These are phyloP conservation scores for Aureobasidium sp. DNA, from an alignment of 2,329 filamentous ascomycete genomes.

Conservation along the genomic window DNA sequence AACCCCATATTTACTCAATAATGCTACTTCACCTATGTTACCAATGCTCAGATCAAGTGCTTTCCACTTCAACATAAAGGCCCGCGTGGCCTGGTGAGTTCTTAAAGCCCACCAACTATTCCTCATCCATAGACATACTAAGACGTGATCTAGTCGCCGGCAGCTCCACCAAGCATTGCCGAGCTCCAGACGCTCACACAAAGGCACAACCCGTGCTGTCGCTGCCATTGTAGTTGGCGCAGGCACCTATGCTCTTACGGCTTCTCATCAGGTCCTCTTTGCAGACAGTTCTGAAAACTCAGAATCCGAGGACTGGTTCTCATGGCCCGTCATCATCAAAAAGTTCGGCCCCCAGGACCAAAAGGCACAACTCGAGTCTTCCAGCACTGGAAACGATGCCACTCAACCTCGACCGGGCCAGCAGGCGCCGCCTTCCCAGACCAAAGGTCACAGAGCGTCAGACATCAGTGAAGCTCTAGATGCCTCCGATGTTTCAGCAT, in stretches of 20 bases:
- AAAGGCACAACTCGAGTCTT: neutral
- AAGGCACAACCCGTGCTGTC: neutral
- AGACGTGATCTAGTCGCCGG: neutral
- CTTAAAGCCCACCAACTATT: too few species aligned
- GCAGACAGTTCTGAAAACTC: neutral
- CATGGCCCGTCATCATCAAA: neutral
- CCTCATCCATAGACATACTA: neutral
- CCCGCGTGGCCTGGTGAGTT: neutral
- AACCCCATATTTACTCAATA: neutral
- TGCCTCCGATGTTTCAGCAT: constrained; percentile 17
- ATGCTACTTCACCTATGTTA: neutral
- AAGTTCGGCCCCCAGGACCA: neutral
- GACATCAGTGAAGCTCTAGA: constrained; percentile 14
- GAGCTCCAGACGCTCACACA: neutral
- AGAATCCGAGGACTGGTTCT: constrained; percentile 7
- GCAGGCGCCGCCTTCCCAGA: constrained; percentile 20
- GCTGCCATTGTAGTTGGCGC: neutral
- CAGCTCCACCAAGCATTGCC: neutral
- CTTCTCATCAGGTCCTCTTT: neutral
- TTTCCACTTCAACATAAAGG: neutral
- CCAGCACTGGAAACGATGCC: neutral
- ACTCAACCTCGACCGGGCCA: constrained; percentile 2
- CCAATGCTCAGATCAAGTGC: constrained; percentile 6
- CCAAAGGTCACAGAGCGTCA: constrained; percentile 16
- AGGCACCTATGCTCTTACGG: neutral